Base-by-base conservation (phyloP, 2,329 filamentous ascomycete species). In the Clonostachys rosea region DNA sequence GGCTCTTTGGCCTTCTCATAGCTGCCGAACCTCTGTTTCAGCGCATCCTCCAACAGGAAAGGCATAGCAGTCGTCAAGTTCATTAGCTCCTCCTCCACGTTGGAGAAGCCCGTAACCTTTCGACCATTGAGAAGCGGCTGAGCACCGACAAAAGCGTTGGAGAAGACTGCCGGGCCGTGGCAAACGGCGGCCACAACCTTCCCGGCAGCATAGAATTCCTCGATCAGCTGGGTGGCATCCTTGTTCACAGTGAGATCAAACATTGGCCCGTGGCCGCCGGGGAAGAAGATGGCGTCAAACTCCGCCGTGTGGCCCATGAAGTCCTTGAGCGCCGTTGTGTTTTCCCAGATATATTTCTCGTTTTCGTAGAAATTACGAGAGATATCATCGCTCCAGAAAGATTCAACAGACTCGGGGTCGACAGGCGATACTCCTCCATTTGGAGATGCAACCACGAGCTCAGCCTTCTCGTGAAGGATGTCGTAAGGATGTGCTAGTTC, bases 171-270 rank as follows among this genome's bases (percentile, higher is more conserved):
- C 3, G 84, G 81, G 6, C 83, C 85, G 65, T 89, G 85, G 70
- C 85, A 88, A 42, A 89, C 83, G 5, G 84, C 81, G 0, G 79
- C 69, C 13, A 88, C 75, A 47, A 81, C 70, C 71, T 87, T 87
- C 51, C 75, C 78, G 5, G 74, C 71, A 39, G 70, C 66, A 56
- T 74, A 77, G 61, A 89, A 87, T 61, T 86, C 81, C 50, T 71
- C 66, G 56, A 84, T 80, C 36, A 89, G 66, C 51, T 74, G 67
- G 53, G 81, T 76, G 30, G 78, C 82, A n/a, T 71, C 68, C 17
- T 66, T 52, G 58, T 85, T 77, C 47, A 68, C 67, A 47, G 75
- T 75, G 16, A 88, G 78, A 59, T 88, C 84, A 63, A 77, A 87
- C 80, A 88, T 84, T 56, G 84, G 78, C 49, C 77, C 78, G 67